Conservation (phyloP, 129 eudicot species). For the Helichrysum umbraculigerum region DNA sequence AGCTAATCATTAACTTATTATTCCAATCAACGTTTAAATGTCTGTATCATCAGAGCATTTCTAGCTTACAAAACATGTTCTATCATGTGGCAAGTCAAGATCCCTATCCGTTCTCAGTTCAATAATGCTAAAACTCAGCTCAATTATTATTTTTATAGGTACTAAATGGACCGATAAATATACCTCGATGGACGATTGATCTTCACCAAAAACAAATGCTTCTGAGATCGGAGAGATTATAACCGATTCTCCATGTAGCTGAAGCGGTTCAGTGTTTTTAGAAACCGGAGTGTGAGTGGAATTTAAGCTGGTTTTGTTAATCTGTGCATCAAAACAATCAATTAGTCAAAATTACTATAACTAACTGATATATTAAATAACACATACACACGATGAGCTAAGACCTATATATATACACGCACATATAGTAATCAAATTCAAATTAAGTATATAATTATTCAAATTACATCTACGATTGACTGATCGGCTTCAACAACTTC, state of each 20-base stretch:
- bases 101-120: background rate
- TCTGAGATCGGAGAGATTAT: slow-evolving; percentile 20
- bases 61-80: background rate
- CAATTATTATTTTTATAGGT: background rate
- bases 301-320: slow-evolving; percentile 11
- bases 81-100: background rate
- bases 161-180: background rate
- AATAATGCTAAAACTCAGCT: background rate
- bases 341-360: background rate
- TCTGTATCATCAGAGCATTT: background rate
- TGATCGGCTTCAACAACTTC: slow-evolving; percentile 18
- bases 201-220: slow-evolving; percentile 25
- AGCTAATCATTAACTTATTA: background rate
- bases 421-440: background rate
- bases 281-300: slow-evolving; percentile 19
- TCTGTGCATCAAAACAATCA: slow-evolving; percentile 23
- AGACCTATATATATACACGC: background rate
- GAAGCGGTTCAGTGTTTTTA: slow-evolving; percentile 2
- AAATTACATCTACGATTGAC: slow-evolving; percentile 18
- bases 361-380: background rate
- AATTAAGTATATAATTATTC: background rate
- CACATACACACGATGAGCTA: background rate
- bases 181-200: slow-evolving; percentile 33
- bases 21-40: background rate
- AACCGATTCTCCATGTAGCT: background rate